Evolutionary conservation across 768 basidiomycete species (phyloP), one percentile per base, ranked within the genome.

Genomic region (Mycena belliarum): DNA sequence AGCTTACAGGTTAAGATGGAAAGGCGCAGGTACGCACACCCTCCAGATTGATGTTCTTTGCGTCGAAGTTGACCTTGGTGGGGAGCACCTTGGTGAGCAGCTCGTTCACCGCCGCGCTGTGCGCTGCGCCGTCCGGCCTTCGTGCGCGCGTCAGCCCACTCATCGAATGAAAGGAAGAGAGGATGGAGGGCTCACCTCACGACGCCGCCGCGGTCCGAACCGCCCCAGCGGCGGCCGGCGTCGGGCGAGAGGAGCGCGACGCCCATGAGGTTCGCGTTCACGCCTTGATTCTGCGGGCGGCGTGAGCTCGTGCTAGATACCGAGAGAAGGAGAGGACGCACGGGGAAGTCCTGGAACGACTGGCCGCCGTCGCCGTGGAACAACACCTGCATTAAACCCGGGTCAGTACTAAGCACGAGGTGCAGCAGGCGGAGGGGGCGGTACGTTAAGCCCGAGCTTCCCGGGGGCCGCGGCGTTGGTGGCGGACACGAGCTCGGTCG

Each of bases 71-170:
- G 35, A 70, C 68, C 33, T 68, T 54, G 33, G 63, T 65, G 0
- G 68, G 68, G 14, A 67, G 44, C 18, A 63, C 63, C 62, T 66
- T 69, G n/a, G 65, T 67, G 40, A 68, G 47, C 37, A 68, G 63
- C 35, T 67, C 55, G 52, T 70, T 70, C 37, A 70, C 69, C 3
- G 69, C 69, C 29, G 67, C 67, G 41, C 69, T 70, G 25, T 69
- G 69, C 4, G 68, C 68, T 16, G 59, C 43, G 32, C 69, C 69
- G 45, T 70, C 68, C 8, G 69, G 69, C 21, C 69, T 69, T 43
- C 35, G 38, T 4, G 14, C 18, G 1, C 18, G 14, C 21, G 52
- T 50, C 29, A 60, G 47, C n/a, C n/a, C n/a, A n/a, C n/a, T n/a
- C n/a, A n/a, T n/a, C n/a, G n/a, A n/a, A n/a, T n/a, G n/a, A n/a